Evolutionary conservation across 495 filamentous ascomycete species (phyloP).

Genomic region (Xylaria palmicola): DNA sequence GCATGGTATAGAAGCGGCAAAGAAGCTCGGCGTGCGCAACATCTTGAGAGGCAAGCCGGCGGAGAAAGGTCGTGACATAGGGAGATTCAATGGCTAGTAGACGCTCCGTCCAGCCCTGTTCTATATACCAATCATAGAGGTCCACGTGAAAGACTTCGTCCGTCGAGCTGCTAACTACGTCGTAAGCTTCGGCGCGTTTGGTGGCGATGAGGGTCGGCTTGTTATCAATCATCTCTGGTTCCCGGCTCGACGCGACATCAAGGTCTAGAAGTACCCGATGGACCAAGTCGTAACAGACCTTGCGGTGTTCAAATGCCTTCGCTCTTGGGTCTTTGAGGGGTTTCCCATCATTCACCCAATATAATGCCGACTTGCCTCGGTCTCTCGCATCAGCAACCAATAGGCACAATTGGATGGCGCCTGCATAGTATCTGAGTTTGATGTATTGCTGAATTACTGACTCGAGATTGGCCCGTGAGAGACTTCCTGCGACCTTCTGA

Average conservation of each 20-base stretch:
- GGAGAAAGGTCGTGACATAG: constrained; percentile 83
- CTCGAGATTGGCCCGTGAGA: constrained; percentile 78
- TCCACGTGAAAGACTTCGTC: constrained; percentile 94
- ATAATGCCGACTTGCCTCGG: constrained; percentile 75
- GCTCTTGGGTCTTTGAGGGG: constrained; percentile 63
- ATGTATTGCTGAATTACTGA: constrained; percentile 77
- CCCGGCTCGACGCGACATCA: constrained; percentile 62
- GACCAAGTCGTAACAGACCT: constrained; percentile 78
- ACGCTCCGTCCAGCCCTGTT: constrained; percentile 75
- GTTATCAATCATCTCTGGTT: constrained; percentile 74
- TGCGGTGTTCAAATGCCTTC: constrained; percentile 65
- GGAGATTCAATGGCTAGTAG: constrained; percentile 79
- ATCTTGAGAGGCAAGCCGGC: constrained; percentile 65
- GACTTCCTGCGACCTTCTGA: constrained; percentile 75
- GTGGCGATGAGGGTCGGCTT: constrained; percentile 70
- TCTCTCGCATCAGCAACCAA: constrained; percentile 78
- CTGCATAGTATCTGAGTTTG: constrained; percentile 82
- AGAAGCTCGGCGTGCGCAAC: constrained; percentile 83
- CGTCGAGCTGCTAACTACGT: constrained; percentile 75
- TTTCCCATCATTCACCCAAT: constrained; percentile 62
- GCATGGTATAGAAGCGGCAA: constrained; percentile 82
- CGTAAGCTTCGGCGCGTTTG: constrained; percentile 82
- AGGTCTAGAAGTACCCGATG: constrained; percentile 73
- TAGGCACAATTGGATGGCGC: constrained; percentile 86
- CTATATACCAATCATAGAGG: constrained; percentile 95